Percentiles rank a stretch among this genome's conserved stretches.
phyloP scores from a whole-genome alignment of 371 early-diverging fungal genomes.

The Umbelopsis sp. region DNA sequence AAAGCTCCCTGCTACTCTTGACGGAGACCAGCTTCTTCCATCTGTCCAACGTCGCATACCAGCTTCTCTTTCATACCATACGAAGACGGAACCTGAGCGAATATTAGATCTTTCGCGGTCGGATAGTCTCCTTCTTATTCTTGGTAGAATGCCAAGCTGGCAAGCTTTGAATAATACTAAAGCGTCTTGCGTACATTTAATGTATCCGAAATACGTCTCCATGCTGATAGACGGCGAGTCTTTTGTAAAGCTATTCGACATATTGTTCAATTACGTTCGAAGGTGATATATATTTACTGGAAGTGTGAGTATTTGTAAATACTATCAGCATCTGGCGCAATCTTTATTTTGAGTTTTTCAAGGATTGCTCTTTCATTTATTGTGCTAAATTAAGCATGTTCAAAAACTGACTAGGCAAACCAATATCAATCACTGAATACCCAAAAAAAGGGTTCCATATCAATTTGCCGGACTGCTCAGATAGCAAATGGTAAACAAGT shows the following conservation, averaged over 20 bases:
- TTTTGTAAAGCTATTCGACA: not conserved
- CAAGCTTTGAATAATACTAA: constrained; percentile 84
- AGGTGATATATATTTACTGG: not conserved
- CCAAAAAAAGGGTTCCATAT: too few relatives aligned
- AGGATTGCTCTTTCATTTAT: constrained; percentile 5
- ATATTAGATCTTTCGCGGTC: constrained; percentile 78
- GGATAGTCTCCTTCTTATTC: constrained; percentile 79
- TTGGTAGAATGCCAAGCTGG: constrained; percentile 60
- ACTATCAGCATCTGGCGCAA: not conserved
- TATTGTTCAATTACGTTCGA: not conserved
- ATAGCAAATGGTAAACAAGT: too few relatives aligned
- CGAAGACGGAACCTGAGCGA: constrained; percentile 85
- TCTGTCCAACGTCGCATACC: constrained; percentile 94
- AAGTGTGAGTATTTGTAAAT: not conserved
- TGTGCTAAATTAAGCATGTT: constrained; percentile 10
- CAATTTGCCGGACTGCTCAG: too few relatives aligned
- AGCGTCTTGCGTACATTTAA: constrained; percentile 82
- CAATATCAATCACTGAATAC: not conserved
- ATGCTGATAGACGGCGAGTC: constrained; percentile 40
- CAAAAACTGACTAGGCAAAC: constrained; percentile 7
- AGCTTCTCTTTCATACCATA: constrained; percentile 87
- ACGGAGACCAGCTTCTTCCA: constrained; percentile 87
- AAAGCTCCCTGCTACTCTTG: constrained; percentile 82
- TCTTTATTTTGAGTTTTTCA: not conserved
- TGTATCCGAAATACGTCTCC: constrained; percentile 79